These are phyloP conservation scores for Diaporthe sp. DNA, from an alignment of 2,329 filamentous ascomycete genomes.

Conservation along the genomic window DNA sequence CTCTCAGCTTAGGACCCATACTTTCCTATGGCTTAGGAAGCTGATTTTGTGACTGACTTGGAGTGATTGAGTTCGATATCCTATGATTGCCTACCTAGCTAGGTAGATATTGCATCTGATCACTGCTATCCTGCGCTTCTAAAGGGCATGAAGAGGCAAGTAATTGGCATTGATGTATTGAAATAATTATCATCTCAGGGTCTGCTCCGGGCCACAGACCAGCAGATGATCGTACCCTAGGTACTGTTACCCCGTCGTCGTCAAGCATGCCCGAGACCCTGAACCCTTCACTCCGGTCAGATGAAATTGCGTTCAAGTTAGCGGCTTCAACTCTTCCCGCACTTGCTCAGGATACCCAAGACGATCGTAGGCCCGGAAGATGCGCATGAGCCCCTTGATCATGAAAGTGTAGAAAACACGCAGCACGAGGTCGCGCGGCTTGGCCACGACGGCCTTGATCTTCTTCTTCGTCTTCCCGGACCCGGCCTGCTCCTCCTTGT, in stretches of 20 bases:
- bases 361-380: constrained; percentile 16
- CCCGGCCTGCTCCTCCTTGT: background rate
- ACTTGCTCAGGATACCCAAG: constrained; percentile 33
- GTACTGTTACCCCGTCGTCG: background rate
- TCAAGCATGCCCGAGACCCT: background rate
- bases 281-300: background rate
- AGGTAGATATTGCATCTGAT: background rate
- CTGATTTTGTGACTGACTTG: background rate
- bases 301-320: background rate
- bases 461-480: constrained; percentile 25
- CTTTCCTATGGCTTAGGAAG: background rate
- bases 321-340: constrained; percentile 26
- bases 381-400: background rate
- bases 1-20: too few species aligned
- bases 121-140: background rate
- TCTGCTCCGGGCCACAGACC: background rate
- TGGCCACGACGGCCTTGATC: constrained; percentile 3
- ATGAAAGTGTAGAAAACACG: constrained; percentile 12
- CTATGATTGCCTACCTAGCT: too few species aligned
- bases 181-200: background rate
- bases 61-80: background rate
- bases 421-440: constrained; percentile 11
- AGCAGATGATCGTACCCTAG: background rate
- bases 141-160: background rate
- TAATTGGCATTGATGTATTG: too few species aligned